Base-by-base conservation (phyloP, 1,139 yeast genomes). In the Pichia kudriavzevii region DNA sequence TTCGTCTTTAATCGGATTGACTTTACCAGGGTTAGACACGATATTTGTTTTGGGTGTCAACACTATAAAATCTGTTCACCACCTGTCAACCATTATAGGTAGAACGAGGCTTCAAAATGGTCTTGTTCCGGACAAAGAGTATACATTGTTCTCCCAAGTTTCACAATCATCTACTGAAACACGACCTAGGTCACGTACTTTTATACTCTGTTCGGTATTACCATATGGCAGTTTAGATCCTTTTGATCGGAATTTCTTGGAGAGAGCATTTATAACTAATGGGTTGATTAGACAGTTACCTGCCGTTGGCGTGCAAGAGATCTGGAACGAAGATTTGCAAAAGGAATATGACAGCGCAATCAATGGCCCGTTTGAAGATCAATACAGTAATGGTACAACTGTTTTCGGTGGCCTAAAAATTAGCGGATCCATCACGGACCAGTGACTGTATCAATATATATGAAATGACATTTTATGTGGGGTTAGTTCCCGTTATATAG, bases 11-110 rank as follows among this genome's bases (percentile, higher is more conserved):
- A 32, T 44, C 3, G 59, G 61, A 4, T n/a, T 54, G 14, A 37
- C 49, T 1, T 46, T 56, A 32, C 41, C 46, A 18, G 49, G 49
- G 3, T 38, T 56, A n/a, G 36, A 47, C 9, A 39, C 46, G 3
- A 42, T 53, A 2, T 35, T 58, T 13, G 38, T 52, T 17, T 39
- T 57, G 5, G 61, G 62, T 3, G 33, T 52, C 6, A 58, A 57
- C 32, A 34, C 56, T 1, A 41, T 58, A 7, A 44, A 47, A 31
- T 46, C 41, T 27, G 22, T 36, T 3, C 30, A 44, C 2, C 34
- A 41, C 7, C 43, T 58, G 28, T 44, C 48, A 3, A 39, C 40
- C 13, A 31, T 56, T 2, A 42, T 47, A 1, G 55, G 59, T 2
- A 42, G 58, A 23, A 42, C 51, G 32, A 44, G 60, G 26, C 29